Evolutionary conservation across 768 basidiomycete species (phyloP), one percentile per base, ranked within the genome.

Genomic region (Auricularia sp.): DNA sequence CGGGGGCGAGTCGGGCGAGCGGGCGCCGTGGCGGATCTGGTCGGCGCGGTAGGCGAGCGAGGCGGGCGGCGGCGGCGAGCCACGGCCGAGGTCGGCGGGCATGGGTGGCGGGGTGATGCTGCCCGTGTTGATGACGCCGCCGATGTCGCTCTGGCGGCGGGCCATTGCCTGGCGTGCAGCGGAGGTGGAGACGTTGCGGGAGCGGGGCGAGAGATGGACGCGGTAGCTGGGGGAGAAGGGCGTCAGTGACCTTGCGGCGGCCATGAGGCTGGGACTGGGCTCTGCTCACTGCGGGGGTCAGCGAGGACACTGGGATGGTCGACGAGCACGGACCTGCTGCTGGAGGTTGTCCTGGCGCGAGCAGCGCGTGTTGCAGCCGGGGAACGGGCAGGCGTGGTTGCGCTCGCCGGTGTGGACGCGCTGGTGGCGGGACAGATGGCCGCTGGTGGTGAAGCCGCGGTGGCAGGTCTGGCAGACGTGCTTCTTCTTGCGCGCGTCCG

Each of bases 351-450:
- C 94, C 74, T 94, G 92, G 39, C 93, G 80, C 11, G 90, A 92
- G 69, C 94, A 95, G 18, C 90, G 82, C 1, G 92, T 94, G 70
- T 94, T 90, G 74, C 93, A 96, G 29, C 92, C 93, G n/a, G 94
- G 93, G 77, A 92, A 95, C 39, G 94, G 93, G 71, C 93, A 96
- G 66, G 86, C 90, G 78, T 94, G 91, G 76, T 94, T 94, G 67
- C 91, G 82, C 71, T 94, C 93, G 47, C 93, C 93, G 16, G 93
- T 95, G 77, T 95, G 93, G 13, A 94, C 88, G 64, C 92, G 80
- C n/a, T 88, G 82, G 72, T 95, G 93, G 59, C 93, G 83, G 0
- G 92, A 89, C 21, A 95, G 82, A 74, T 95, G 93, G 18, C 93
- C 94, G 66, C 87, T 88, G 33, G 93, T 95, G 63, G 91, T 92